Evolutionary conservation across 768 basidiomycete species (phyloP), one percentile per base, ranked within the genome.

Genomic region (Amanita rimosa): DNA sequence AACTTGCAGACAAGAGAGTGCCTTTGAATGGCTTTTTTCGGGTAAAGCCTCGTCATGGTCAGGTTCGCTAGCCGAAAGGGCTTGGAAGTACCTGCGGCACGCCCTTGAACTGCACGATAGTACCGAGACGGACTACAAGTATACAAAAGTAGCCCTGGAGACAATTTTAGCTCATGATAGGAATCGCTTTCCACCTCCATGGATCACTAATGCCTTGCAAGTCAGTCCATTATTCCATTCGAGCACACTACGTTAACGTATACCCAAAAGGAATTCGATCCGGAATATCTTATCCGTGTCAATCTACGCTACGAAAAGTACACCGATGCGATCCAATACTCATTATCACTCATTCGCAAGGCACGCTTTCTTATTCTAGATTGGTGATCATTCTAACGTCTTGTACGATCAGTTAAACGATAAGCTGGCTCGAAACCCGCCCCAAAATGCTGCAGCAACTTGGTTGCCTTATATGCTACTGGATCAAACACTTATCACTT

Each of bases 401-500:
- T 34, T n/a, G 22, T 44, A 39, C 47, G 36, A 48, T 8, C 51
- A 85, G 81, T 71, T 75, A 41, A 77, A 81, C 53, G 60, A 67
- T 46, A 69, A 69, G 37, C 63, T 83, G 40, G 66, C 74, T 37
- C 77, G 72, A 55, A 70, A 73, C 43, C 65, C 72, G 19, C 71
- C 72, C 24, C 78, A 70, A 58, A 69, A 71, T 34, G 75, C 85
- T 2, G 75, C 72, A 29, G 60, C 74, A 46, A 84, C 84, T 3
- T 91, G 87, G 83, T 67, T 91, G 34, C 90, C 90, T 11, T 92
- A 92, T 58, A 77, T 79, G 43, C 72, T 92, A 48, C 76, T 93
- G 53, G 90, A 93, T 63, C 83, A 89, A 63, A 83, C 92, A 31
- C 70, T 92, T 24, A 71, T 72, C 19, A 80, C 81, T 11, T 78